Evolutionary conservation across 2,329 filamentous ascomycete genomes (phyloP).

Genomic region (Aureobasidium sp.): DNA sequence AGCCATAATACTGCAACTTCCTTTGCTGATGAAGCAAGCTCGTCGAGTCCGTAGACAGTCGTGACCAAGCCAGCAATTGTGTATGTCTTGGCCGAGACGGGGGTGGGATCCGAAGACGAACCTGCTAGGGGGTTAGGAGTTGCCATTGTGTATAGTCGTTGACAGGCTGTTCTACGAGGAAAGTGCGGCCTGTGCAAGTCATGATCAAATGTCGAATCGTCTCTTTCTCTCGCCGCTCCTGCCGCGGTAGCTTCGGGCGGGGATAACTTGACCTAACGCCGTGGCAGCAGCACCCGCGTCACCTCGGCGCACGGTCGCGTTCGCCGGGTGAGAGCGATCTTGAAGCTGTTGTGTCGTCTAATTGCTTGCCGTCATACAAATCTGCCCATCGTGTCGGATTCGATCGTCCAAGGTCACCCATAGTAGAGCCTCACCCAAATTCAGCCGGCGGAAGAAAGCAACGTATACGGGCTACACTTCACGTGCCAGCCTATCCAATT

Average conservation of each 20-base stretch:
- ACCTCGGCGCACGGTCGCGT: constrained; percentile 5
- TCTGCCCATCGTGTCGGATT: not conserved
- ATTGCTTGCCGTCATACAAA: constrained; percentile 1
- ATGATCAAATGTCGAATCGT: no score
- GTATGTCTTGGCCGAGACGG: constrained; percentile 56
- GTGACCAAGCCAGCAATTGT: constrained; percentile 71
- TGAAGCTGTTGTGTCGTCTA: not conserved
- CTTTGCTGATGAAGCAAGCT: constrained; percentile 49
- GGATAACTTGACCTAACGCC: not conserved
- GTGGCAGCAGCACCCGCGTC: not conserved
- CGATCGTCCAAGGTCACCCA: not conserved
- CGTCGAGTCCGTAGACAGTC: constrained; percentile 71
- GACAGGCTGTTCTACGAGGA: not conserved
- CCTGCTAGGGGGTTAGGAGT: constrained; percentile 4
- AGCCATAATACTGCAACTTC: constrained; percentile 80
- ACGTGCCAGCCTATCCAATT: not conserved
- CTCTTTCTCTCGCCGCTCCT: not conserved
- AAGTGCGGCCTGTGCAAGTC: not conserved
- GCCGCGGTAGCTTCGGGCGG: constrained; percentile 2
- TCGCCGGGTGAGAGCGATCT: not conserved
- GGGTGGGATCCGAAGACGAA: not conserved
- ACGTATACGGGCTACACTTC: not conserved
- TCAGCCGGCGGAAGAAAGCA: constrained; percentile 10
- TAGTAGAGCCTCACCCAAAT: not conserved
- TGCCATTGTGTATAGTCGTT: not conserved